Conservation (phyloP, 1,284 basidiomycete genomes). For the Microstroma glucosiphilum region DNA sequence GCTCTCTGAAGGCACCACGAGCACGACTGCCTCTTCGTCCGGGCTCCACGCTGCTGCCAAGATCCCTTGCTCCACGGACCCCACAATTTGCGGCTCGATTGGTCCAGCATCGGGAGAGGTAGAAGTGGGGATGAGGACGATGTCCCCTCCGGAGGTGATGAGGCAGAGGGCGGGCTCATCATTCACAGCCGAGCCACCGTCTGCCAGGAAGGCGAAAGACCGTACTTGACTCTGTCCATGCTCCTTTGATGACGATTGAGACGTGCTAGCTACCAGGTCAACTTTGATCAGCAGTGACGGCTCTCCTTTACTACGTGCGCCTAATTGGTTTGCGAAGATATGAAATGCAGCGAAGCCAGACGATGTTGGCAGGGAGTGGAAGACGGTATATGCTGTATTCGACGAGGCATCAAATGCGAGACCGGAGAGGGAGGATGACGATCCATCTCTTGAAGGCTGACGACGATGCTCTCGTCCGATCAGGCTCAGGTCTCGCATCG, state of each 20-base stretch:
- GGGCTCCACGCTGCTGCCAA: slow-evolving; percentile 80
- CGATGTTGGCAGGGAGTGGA: not conserved
- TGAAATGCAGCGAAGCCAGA: slow-evolving; percentile 2
- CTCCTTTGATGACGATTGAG: not conserved
- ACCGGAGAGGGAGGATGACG: not conserved
- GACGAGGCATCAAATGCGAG: not conserved
- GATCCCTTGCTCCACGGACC: slow-evolving; percentile 78
- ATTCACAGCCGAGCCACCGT: slow-evolving; percentile 33
- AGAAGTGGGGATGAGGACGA: slow-evolving; percentile 29
- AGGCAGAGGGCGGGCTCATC: slow-evolving; percentile 37
- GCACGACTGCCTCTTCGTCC: slow-evolving; percentile 74
- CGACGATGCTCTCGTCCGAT: too few species aligned
- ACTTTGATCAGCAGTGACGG: not conserved
- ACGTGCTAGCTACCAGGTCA: not conserved
- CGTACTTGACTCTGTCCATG: slow-evolving; percentile 16
- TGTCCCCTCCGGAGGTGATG: slow-evolving; percentile 41
- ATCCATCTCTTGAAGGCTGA: too few species aligned
- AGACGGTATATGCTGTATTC: not conserved
- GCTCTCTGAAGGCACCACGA: slow-evolving; percentile 51
- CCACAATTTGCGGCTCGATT: slow-evolving; percentile 50
- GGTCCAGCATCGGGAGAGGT: slow-evolving; percentile 8
- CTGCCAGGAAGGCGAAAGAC: slow-evolving; percentile 34
- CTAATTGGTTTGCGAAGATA: not conserved
- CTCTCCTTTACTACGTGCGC: not conserved
- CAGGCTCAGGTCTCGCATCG: too few species aligned